Evolutionary conservation across 257 asterid species (phyloP), one percentile per base, ranked within the genome.

Genomic region (Solanum stenotomum): DNA sequence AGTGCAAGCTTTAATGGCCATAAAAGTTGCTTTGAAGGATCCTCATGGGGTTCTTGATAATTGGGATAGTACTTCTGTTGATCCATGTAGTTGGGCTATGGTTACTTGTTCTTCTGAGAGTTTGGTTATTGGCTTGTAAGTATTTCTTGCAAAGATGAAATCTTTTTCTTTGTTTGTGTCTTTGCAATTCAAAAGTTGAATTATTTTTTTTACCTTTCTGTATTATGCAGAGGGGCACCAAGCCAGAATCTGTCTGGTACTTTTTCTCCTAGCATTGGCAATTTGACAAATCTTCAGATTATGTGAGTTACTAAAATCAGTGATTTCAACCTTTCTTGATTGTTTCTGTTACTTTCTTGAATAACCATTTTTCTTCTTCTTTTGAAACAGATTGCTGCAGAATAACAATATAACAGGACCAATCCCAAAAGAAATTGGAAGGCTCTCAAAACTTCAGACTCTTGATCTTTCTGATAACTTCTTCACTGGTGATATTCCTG

Each of bases 21-120:
- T 97, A 88, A 97, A 95, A 92, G 86, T 90, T 90, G 93, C 92
- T 44, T 85, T 97, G 86, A 91, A 90, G 93, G 99, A 97, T 94
- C 98, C 99, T 77, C 96, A 91, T 89, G 98, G 99, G 67, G 98
- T 97, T 83, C 99, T 97, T 91, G 98, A 97, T 44, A 95, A 94
- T 86, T 97, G 99, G 99, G 99, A 97, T 94, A 95, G 95, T 68
- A 93, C 94, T 87, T 94, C 99, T 9, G 99, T 97, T 90, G 99
- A 97, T 93, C 99, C 99, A 37, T 97, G 99, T 94, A 95, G 99
- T 91, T 97, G 99, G 99, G 92, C 98, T 42, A 96, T 97, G 99
- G 94, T 97, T 87, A 97, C 99, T 85, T 97, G 99, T 88, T 96
- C 98, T 38, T 59, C 93, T 61, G 95, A 96, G 86, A 94, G 91